Evolutionary conservation across 1,139 yeast species (phyloP), one percentile per base, ranked within the genome.

Genomic region (Candida sanyaensis): DNA sequence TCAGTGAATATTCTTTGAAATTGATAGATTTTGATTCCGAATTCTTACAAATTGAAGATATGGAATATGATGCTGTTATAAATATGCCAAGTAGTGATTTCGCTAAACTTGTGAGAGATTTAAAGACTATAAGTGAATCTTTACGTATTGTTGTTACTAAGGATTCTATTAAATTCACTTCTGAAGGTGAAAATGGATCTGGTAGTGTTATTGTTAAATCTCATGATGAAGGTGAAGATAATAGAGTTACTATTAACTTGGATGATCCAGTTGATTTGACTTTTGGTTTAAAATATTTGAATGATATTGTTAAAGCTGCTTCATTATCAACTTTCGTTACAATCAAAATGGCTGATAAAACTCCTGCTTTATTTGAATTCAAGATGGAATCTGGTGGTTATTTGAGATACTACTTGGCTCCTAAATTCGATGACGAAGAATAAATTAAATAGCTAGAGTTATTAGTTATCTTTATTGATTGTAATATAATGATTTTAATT

Each of bases 11-110:
- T 71, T 82, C 88, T 49, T 80, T 95, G 65, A 91, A 92, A 68
- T 80, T 93, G 66, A 91, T 93, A 97, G 96, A 93, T 64, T 90
- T 93, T 60, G 99, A 93, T 66, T 89, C 96, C 54, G 98, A 93
- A 64, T 90, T 89, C 73, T 81, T 93, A 63, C 86, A 89, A 61
- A 89, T 93, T 65, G 99, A 96, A 59, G 98, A 91, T 59, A 85
- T 91, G 83, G 96, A 90, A 55, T 88, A 88, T 68, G 95, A 89
- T 63, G 84, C 96, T 44, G 86, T 88, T 54, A 80, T 93, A 58
- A 84, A 88, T 53, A 82, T 93, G 89, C 97, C 98, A 51, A 78
- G 97, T 33, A 59, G 79, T 31, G 98, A 93, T 61, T 90, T 93
- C 69, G 84, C 95, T 63, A 90, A 92, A 68, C 86, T 89, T 58